Base-by-base conservation (phyloP, 331 rosid species). In the Stylosanthes scabra region DNA sequence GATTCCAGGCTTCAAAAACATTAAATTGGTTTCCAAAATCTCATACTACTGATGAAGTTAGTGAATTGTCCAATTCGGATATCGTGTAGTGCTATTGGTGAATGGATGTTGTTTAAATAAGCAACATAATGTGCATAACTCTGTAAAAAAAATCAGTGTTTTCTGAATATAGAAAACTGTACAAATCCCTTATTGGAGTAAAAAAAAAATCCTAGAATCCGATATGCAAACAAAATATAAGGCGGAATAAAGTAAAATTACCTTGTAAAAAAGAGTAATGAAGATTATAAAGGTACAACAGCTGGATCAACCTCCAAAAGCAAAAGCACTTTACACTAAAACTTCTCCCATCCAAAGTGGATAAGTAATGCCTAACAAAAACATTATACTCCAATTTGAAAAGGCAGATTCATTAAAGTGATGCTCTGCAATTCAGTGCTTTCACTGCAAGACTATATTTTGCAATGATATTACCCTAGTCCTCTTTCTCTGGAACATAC, bases 231-330 rank as follows among this genome's bases (percentile, higher is more conserved):
- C 60, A 76, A 75, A 63, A 55, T 55, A 59, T 16, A 71, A 64
- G 50, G 70, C 73, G 55, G 66, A 80, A 63, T 56, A 60, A 55
- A 61, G 37, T 58, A 72, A 60, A 63, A 78, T 87, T 86, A 90
- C 93, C 96, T 90, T 74, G 58, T 63, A 72, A 83, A 79, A 71
- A 72, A 66, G 78, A 58, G 78, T 41, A 81, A 74, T 47, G 71
- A 75, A 65, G 77, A 76, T 42, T 76, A 78, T 65, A 68, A 65
- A 83, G 75, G 76, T 67, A 79, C 72, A 86, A 66, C 82, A 65
- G 68, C 78, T 51, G 70, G 78, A 59, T 65, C 82, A 76, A 76
- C 62, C 77, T 81, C 78, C 81, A 75, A 74, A 80, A 72, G 83
- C 81, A 80, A 82, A 80, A 68, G 76, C 74, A 59, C 82, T 46